Evolutionary conservation across 371 early-diverging fungal species (phyloP).

Genomic region (Apophysomyces elegans): DNA sequence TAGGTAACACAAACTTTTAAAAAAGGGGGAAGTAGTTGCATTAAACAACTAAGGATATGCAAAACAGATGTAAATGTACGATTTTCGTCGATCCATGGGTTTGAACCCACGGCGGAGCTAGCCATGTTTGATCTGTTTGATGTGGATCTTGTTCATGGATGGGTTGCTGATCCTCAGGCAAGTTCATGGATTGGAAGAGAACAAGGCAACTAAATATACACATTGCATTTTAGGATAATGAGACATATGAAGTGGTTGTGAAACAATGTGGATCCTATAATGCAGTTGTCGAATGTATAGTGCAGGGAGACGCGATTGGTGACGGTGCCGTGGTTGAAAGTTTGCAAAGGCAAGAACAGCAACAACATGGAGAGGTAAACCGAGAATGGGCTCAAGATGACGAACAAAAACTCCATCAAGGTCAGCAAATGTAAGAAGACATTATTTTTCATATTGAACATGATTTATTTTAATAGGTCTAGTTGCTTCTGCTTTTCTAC

Average conservation of each 20-base stretch:
- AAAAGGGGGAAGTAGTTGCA: not conserved
- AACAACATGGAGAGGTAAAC: not conserved
- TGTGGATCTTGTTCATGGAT: slow-evolving; percentile 88
- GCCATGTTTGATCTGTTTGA: slow-evolving; percentile 81
- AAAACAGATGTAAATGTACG: slow-evolving; percentile 79
- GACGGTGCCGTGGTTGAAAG: slow-evolving; percentile 42
- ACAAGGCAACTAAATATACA: not conserved
- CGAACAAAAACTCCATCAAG: slow-evolving; percentile 37
- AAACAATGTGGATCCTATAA: slow-evolving; percentile 72
- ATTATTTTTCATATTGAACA: not conserved
- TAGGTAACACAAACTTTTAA: slow-evolving; percentile 17
- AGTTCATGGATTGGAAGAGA: not conserved
- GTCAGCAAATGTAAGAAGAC: slow-evolving; percentile 13
- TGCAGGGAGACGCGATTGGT: slow-evolving; percentile 64
- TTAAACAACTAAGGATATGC: not conserved
- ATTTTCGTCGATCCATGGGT: slow-evolving; percentile 77
- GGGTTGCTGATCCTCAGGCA: slow-evolving; percentile 81
- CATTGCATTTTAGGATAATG: slow-evolving; percentile 38
- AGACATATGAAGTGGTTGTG: slow-evolving; percentile 61
- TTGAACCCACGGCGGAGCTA: slow-evolving; percentile 78
- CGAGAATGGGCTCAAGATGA: slow-evolving; percentile 25
- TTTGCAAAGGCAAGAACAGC: not conserved
- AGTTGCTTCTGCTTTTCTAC: slow-evolving; percentile 68
- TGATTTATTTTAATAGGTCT: slow-evolving; percentile 39
- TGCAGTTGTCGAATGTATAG: slow-evolving; percentile 77